These are phyloP conservation scores for Gnetum montanum DNA, from an alignment of 75 land plant genomes.

Conservation along the genomic window DNA sequence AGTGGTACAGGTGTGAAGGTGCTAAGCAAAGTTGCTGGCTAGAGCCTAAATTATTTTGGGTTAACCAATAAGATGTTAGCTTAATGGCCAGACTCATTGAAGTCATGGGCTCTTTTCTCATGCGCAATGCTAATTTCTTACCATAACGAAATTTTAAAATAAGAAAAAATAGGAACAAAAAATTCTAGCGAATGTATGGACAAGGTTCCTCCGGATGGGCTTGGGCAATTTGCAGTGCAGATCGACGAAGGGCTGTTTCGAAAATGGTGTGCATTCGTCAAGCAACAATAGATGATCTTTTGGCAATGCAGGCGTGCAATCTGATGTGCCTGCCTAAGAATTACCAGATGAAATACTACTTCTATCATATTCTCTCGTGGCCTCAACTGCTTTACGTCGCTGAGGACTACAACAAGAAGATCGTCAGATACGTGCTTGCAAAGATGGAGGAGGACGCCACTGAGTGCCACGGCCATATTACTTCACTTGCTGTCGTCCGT, in stretches of 20 bases:
- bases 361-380: constrained; percentile 97
- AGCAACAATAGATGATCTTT: constrained; percentile 84
- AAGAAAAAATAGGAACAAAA: no score
- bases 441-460: constrained; percentile 92
- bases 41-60: no score
- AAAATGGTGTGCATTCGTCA: constrained; percentile 90
- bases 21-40: no score
- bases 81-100: no score
- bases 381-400: constrained; percentile 99
- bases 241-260: background rate
- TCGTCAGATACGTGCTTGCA: constrained; percentile 92
- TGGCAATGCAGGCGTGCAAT: constrained; percentile 96
- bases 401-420: constrained; percentile 85
- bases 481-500: constrained; percentile 87
- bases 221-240: background rate
- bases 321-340: constrained; percentile 89
- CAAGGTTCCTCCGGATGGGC: no score
- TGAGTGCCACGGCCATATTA: constrained; percentile 95
- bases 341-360: constrained; percentile 98
- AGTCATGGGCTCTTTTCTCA: no score
- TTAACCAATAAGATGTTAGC: no score
- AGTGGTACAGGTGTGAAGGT: no score
- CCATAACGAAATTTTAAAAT: no score
- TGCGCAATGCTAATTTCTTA: no score
- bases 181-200: background rate